A percentile compares a stretch with the other conserved stretches of the same genome.
Conservation (phyloP, 495 filamentous ascomycete genomes). For the Hypoxylon lenormandii region DNA sequence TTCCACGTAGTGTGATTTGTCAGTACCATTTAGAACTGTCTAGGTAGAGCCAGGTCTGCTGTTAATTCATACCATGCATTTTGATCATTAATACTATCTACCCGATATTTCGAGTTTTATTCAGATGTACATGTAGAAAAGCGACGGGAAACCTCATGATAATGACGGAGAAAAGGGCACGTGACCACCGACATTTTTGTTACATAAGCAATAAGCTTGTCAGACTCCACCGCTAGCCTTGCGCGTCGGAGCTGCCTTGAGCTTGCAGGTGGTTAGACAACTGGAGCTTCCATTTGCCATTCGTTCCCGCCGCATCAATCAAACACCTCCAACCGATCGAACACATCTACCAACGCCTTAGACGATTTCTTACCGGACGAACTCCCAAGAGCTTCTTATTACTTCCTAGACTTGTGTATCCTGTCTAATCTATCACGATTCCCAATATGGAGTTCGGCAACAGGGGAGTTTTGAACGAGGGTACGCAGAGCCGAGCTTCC, state of each 20-base stretch:
- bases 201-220: too few species aligned
- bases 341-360: background rate
- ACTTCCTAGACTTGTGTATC: background rate
- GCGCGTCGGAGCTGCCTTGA: constrained; percentile 65
- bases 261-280: constrained; percentile 46
- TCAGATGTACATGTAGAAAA: too few species aligned
- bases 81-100: too few species aligned
- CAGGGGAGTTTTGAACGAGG: constrained; percentile 78
- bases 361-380: background rate
- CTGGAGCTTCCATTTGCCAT: constrained; percentile 16
- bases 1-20: too few species aligned
- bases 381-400: background rate
- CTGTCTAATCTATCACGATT: constrained; percentile 4
- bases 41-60: too few species aligned
- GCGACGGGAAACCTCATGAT: too few species aligned
- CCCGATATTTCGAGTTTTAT: too few species aligned
- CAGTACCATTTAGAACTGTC: too few species aligned
- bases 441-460: constrained; percentile 69
- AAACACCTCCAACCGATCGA: constrained; percentile 23
- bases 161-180: constrained; percentile 39
- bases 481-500: constrained; percentile 56
- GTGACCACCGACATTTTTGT: constrained; percentile 44
- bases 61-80: too few species aligned
- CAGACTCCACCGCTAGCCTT: constrained; percentile 41
- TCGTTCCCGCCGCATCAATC: constrained; percentile 16